A percentile compares a stretch with the other conserved stretches of the same genome.
Evolutionary conservation across 116 monocot genomes (phyloP).

Genomic region (Posidonia oceanica): DNA sequence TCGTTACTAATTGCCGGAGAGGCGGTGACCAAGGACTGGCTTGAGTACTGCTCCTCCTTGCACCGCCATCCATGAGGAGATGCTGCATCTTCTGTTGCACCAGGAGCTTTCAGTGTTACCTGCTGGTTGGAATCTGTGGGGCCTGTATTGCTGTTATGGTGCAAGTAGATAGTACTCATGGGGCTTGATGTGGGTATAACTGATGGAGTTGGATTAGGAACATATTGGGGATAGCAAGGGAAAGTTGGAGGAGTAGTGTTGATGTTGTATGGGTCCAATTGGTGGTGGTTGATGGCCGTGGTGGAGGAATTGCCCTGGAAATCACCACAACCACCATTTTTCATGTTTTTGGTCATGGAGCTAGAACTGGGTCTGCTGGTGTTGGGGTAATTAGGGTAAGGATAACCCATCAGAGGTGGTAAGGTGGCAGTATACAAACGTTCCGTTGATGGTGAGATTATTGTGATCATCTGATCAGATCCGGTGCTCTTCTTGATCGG

Average conservation of each 20-base stretch:
- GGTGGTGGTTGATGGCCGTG: neutral
- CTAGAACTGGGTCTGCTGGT: neutral
- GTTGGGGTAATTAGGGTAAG: neutral
- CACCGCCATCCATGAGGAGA: neutral
- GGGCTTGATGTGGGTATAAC: too few species aligned
- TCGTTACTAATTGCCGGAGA: neutral
- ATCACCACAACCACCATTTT: neutral
- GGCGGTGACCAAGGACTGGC: neutral
- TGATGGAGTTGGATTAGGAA: too few species aligned
- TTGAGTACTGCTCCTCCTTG: neutral
- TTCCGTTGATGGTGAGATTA: neutral
- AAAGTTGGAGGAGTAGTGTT: neutral
- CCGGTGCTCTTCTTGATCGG: neutral
- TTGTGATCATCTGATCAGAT: neutral
- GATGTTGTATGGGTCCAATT: neutral
- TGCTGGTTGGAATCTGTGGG: too few species aligned
- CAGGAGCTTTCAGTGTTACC: too few species aligned
- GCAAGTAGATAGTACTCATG: too few species aligned
- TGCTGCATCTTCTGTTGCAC: too few species aligned
- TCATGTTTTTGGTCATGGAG: neutral
- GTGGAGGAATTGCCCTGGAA: neutral
- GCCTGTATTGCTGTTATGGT: too few species aligned
- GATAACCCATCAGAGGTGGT: neutral
- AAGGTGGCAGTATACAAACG: neutral
- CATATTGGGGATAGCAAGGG: neutral